Evolutionary conservation across 2,329 filamentous ascomycete species (phyloP).

Genomic region (Pezicula radicicola): DNA sequence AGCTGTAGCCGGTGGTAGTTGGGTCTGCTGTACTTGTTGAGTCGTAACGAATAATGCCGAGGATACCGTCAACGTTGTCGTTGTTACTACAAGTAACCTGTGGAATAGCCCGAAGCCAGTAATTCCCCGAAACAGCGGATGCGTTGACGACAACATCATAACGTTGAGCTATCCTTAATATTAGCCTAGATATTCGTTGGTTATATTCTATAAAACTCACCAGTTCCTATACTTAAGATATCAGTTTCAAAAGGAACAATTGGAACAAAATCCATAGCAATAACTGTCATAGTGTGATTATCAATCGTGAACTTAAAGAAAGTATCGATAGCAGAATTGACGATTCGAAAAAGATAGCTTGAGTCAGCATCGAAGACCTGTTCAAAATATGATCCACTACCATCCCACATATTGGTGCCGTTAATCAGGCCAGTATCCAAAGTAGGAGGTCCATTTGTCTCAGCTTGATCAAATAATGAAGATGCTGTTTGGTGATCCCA

Average conservation of each 20-base stretch:
- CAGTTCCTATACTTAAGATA: constrained; percentile 51
- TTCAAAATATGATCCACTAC: constrained; percentile 21
- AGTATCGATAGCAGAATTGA: constrained; percentile 39
- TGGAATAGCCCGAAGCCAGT: constrained; percentile 57
- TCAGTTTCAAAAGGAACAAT: constrained; percentile 46
- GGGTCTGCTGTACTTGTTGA: constrained; percentile 40
- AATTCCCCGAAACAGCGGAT: constrained; percentile 40
- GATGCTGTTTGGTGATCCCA: constrained; percentile 24
- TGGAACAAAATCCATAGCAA: constrained; percentile 58
- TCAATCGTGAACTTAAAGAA: constrained; percentile 44
- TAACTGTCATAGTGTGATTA: constrained; percentile 51
- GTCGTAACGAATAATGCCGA: constrained; percentile 44
- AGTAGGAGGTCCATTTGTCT: constrained; percentile 14
- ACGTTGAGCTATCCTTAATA: constrained; percentile 34
- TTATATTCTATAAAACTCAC: too few relatives aligned
- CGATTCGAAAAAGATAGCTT: constrained; percentile 41
- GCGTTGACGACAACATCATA: constrained; percentile 42
- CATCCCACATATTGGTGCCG: constrained; percentile 12
- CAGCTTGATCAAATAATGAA: too few relatives aligned
- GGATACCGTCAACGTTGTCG: constrained; percentile 44
- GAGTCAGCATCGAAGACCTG: constrained; percentile 34
- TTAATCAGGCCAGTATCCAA: constrained; percentile 30
- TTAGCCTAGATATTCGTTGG: too few relatives aligned
- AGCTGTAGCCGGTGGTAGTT: constrained; percentile 18
- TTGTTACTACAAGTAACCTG: constrained; percentile 56